These are phyloP conservation scores for Reutealis trisperma DNA, from an alignment of 345 rosid species.

Conservation along the genomic window DNA sequence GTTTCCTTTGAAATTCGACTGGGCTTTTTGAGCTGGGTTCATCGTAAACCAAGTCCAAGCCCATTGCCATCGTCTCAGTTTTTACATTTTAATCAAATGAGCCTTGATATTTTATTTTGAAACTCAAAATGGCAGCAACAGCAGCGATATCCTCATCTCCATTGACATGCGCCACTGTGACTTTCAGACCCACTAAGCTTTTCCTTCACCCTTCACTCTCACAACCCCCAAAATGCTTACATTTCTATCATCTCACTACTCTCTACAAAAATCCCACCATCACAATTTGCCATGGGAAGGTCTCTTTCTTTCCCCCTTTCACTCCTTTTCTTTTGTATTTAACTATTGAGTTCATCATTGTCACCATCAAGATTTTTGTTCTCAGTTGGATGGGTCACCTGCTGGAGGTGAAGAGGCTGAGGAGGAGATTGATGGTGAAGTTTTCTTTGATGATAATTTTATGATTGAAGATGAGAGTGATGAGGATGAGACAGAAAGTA, in stretches of 20 bases:
- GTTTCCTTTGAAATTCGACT: too few relatives aligned
- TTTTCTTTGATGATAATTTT: constrained; percentile 42
- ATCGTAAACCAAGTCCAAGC: too few relatives aligned
- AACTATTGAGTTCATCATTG: not conserved
- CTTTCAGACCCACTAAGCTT: constrained; percentile 4
- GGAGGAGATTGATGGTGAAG: constrained; percentile 41
- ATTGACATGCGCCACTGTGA: not conserved
- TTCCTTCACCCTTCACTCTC: not conserved
- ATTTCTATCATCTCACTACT: not conserved
- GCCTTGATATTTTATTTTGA: not conserved
- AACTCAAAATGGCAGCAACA: not conserved
- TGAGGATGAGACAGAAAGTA: constrained; percentile 68
- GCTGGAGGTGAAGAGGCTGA: constrained; percentile 32
- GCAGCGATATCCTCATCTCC: not conserved
- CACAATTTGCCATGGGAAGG: constrained; percentile 25
- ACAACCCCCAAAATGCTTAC: constrained; percentile 5
- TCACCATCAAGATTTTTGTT: not conserved
- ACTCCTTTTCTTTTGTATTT: too few relatives aligned
- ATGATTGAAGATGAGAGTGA: constrained; percentile 43
- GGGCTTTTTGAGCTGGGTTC: too few relatives aligned
- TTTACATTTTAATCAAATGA: not conserved
- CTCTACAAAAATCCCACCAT: not conserved
- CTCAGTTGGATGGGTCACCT: constrained; percentile 40
- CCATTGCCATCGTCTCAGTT: too few relatives aligned
- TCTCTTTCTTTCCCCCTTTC: not conserved